Conservation (phyloP, 2,329 filamentous ascomycete genomes). For the Aquanectria penicillioides region DNA sequence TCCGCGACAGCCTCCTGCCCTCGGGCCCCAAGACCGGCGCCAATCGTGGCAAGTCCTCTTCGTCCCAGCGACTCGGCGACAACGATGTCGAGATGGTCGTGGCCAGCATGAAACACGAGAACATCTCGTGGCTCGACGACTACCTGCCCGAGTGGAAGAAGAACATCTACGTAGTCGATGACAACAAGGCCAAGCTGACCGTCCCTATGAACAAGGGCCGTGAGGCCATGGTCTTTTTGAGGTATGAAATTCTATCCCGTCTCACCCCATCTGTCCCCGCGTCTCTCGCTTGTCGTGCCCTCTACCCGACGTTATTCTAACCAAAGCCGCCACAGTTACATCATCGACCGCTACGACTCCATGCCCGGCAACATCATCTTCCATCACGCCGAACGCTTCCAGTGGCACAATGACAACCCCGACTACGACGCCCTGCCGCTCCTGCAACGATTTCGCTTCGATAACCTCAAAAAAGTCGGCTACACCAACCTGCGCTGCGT, state of each 20-base stretch:
- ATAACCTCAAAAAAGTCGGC: constrained; percentile 62
- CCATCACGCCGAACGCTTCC: constrained; percentile 58
- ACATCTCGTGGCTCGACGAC: constrained; percentile 52
- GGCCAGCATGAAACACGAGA: constrained; percentile 46
- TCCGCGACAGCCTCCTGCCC: constrained; percentile 35
- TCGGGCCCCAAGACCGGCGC: constrained; percentile 22
- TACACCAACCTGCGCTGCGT: constrained; percentile 71
- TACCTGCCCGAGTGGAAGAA: constrained; percentile 59
- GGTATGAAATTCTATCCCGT: no score
- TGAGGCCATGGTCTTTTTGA: constrained; percentile 64
- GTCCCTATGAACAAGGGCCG: constrained; percentile 62
- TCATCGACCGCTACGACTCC: constrained; percentile 59
- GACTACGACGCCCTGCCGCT: constrained; percentile 64
- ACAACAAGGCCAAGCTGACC: constrained; percentile 56
- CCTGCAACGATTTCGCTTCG: constrained; percentile 58
- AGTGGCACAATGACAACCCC: constrained; percentile 65
- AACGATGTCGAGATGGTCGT: constrained; percentile 47
- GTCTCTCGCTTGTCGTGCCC: not conserved
- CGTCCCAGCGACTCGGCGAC: constrained; percentile 35
- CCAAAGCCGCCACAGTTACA: constrained; percentile 47
- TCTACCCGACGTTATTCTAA: not conserved
- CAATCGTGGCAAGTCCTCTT: constrained; percentile 26
- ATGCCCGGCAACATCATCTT: constrained; percentile 58
- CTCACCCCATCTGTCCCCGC: no score
- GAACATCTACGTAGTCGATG: constrained; percentile 65